Evolutionary conservation across 2,329 filamentous ascomycete species (phyloP), one percentile per base, ranked within the genome.

Genomic region (Aspergillus sp.): DNA sequence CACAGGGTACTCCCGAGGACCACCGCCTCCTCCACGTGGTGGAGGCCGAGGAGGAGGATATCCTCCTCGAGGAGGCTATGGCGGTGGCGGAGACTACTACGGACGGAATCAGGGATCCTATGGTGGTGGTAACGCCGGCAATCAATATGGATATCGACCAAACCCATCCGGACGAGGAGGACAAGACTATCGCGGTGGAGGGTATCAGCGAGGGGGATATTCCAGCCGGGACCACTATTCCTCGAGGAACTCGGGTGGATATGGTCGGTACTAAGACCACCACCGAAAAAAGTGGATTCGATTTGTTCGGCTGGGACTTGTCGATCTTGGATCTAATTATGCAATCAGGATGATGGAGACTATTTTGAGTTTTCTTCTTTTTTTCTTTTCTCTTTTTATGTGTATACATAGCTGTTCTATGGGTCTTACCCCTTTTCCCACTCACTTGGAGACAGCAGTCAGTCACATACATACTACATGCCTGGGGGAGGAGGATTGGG

Each of bases 21-120:
- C 70, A 32, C 71, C 70, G 38, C 69, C 68, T n/a, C 70, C 72
- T 55, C 70, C 71, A 26, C 69, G 64, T 44, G 69, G 69, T 51
- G 68, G 69, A 20, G 35, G 47, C 33, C 51, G 51, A 32, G 45
- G 45, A 20, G 35, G 35, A n/a, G 52, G 63, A 36, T 58, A 67
- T 14, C 51, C 56, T 11, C 65, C 67, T 44, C 58, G 54, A 30
- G 49, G 52, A 41, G 48, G 45, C 19, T 56, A 59, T 36, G 55
- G 13, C 56, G 55, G n/a, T 10, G 40, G 11, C 22, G 33, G 53
- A 11, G 65, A 62, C 49, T 57, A 62, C 43, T 64, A 70, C 49
- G 56, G 57, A 26, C 62, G 65, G 22, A 47, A 58, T 40, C 60
- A 60, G 32, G 49, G 54, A 24, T 52, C 59, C 17, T 60, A 65